These are phyloP conservation scores for Cladosporium sphaerospermum DNA, from an alignment of 2,329 filamentous ascomycete species.

Conservation along the genomic window DNA sequence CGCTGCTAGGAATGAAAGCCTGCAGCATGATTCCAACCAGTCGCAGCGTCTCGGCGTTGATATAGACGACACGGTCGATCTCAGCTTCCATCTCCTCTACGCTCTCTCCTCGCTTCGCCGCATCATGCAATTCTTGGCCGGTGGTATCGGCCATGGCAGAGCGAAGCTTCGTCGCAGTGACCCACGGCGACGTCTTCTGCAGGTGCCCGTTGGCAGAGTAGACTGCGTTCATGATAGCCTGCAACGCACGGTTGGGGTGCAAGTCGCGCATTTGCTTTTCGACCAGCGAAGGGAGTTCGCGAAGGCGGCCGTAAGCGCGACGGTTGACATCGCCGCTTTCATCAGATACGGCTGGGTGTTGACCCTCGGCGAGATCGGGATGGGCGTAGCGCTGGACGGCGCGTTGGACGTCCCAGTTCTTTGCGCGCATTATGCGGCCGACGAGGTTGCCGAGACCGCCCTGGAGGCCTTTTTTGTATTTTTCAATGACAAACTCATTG, in stretches of 20 bases:
- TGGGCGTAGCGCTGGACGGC: constrained; percentile 27
- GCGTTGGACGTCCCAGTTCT: constrained; percentile 52
- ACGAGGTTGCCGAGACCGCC: constrained; percentile 74
- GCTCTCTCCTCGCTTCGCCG: constrained; percentile 16
- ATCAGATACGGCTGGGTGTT: constrained; percentile 10
- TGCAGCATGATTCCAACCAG: constrained; percentile 79
- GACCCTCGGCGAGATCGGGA: constrained; percentile 9
- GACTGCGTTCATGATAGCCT: constrained; percentile 57
- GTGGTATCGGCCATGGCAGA: constrained; percentile 24
- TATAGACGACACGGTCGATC: constrained; percentile 59
- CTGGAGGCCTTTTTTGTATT: constrained; percentile 75
- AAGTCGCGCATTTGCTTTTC: constrained; percentile 55
- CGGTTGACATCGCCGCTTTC: constrained; percentile 7
- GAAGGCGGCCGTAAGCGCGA: constrained; percentile 15
- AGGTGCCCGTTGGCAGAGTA: constrained; percentile 63
- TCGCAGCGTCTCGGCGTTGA: constrained; percentile 68
- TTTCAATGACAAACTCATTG: constrained; percentile 66
- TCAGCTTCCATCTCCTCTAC: constrained; percentile 31
- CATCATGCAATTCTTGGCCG: constrained; percentile 23
- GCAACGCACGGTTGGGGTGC: constrained; percentile 60
- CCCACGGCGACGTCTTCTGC: constrained; percentile 63
- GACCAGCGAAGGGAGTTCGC: constrained; percentile 36
- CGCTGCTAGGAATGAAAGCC: constrained; percentile 81
- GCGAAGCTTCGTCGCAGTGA: constrained; percentile 36
- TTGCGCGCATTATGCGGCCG: constrained; percentile 54